Conservation (phyloP, 352 stramenopile species). For the Phytopythium vexans region DNA sequence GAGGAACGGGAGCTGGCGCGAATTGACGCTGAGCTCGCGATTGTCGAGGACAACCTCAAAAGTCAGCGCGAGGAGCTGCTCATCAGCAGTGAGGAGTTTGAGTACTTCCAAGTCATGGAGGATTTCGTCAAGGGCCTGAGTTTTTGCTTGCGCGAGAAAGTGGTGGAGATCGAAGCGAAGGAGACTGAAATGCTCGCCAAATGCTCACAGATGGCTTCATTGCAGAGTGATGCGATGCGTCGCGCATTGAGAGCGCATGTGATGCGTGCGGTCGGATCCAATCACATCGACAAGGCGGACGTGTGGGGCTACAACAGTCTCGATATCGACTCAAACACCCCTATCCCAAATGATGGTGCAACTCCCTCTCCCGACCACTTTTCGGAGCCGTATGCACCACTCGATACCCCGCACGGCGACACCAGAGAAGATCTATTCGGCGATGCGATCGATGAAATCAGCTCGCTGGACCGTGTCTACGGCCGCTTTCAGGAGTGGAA, state of each 20-base stretch:
- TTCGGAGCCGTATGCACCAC: conserved; percentile 18
- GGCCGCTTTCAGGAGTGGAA: conserved; percentile 72
- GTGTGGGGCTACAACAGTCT: conserved; percentile 3
- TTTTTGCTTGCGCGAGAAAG: conserved; percentile 72
- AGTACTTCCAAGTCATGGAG: conserved; percentile 76
- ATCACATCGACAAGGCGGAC: conserved; percentile 4
- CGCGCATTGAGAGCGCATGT: background rate
- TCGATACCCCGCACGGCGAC: conserved; percentile 1
- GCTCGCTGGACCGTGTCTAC: conserved; percentile 54
- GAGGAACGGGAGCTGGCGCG: conserved; percentile 42
- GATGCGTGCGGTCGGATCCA: background rate
- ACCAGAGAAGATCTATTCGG: conserved; percentile 36
- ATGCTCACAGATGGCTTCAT: conserved; percentile 8
- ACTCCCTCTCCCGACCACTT: conserved; percentile 21
- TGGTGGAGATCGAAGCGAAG: conserved; percentile 42
- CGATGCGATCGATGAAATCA: conserved; percentile 70
- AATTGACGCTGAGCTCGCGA: conserved; percentile 43
- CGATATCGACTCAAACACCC: background rate
- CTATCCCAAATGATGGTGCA: background rate
- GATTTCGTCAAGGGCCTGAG: conserved; percentile 72
- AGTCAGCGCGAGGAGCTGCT: conserved; percentile 50
- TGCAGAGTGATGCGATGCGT: background rate
- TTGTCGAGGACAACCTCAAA: conserved; percentile 37
- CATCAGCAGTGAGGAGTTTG: conserved; percentile 60
- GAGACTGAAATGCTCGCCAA: conserved; percentile 26